Conservation (phyloP, 768 basidiomycete species). For the Kwoniella dendrophila region DNA sequence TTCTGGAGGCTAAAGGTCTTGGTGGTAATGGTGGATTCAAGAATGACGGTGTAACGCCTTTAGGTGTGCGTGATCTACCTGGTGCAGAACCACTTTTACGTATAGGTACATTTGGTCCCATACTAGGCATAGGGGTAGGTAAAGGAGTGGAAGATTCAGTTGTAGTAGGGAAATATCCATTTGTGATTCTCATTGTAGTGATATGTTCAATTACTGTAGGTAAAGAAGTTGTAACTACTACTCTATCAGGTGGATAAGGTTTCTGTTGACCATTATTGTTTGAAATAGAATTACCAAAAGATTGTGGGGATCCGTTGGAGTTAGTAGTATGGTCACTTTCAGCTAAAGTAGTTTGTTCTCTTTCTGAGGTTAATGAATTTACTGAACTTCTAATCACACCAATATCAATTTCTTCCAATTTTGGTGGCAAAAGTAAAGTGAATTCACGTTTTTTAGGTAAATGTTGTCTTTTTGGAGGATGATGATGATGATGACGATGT, state of each 20-base stretch:
- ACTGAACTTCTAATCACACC: conserved; percentile 15
- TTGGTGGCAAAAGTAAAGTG: conserved; percentile 44
- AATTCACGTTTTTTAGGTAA: conserved; percentile 45
- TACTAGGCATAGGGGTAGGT: conserved; percentile 14
- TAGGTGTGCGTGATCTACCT: conserved; percentile 21
- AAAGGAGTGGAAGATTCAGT: conserved; percentile 17
- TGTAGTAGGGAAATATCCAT: conserved; percentile 25
- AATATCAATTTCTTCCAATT: conserved; percentile 24
- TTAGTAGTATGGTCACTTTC: too few relatives aligned
- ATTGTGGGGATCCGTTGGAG: too few relatives aligned
- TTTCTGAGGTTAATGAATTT: conserved; percentile 19
- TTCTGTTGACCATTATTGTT: background rate
- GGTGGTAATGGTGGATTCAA: conserved; percentile 32
- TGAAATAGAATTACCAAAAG: conserved; percentile 4
- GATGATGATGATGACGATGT: too few relatives aligned
- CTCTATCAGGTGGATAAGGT: conserved; percentile 30
- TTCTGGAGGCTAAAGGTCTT: conserved; percentile 16
- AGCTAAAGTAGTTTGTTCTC: conserved; percentile 5
- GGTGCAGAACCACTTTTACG: conserved; percentile 29
- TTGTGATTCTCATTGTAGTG: conserved; percentile 28
- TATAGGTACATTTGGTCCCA: conserved; percentile 13
- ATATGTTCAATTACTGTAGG: conserved; percentile 41
- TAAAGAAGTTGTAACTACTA: conserved; percentile 47
- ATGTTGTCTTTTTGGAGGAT: conserved; percentile 39
- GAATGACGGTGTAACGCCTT: conserved; percentile 19